phyloP scores from a whole-genome alignment of 495 filamentous ascomycete species.

The Sordaria brevicollis region DNA sequence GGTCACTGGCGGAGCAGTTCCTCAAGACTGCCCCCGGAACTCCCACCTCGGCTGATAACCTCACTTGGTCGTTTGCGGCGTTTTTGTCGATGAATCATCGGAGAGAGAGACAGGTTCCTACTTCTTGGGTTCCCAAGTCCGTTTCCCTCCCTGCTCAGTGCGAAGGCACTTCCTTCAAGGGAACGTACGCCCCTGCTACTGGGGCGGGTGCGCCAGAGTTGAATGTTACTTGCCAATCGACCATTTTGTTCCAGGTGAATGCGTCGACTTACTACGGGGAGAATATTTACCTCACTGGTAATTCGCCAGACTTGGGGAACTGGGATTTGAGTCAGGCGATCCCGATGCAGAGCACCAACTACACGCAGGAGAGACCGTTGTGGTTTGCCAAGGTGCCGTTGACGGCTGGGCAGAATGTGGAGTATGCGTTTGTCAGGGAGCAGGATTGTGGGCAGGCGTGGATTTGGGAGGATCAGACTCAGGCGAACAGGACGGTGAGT shows the following conservation, averaged over 20 bases:
- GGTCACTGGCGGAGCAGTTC: slow-evolving; percentile 51
- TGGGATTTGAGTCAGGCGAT: slow-evolving; percentile 43
- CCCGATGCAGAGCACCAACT: slow-evolving; percentile 41
- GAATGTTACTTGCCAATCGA: slow-evolving; percentile 40
- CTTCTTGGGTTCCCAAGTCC: slow-evolving; percentile 33
- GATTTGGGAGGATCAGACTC: slow-evolving; percentile 26
- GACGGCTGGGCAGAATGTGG: slow-evolving; percentile 19
- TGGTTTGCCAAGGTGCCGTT: slow-evolving; percentile 21
- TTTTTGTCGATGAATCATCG: slow-evolving; percentile 46
- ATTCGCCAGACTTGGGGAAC: slow-evolving; percentile 41
- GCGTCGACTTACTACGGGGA: slow-evolving; percentile 44
- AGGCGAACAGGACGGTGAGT: slow-evolving; percentile 13
- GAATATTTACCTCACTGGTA: slow-evolving; percentile 47
- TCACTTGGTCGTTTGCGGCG: slow-evolving; percentile 58
- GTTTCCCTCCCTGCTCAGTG: slow-evolving; percentile 42
- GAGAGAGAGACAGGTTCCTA: slow-evolving; percentile 33
- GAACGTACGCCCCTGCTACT: slow-evolving; percentile 46
- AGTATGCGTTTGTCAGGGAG: slow-evolving; percentile 28
- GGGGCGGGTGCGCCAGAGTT: slow-evolving; percentile 37
- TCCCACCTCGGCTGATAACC: slow-evolving; percentile 43
- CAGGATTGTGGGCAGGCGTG: slow-evolving; percentile 29
- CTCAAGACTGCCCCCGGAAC: slow-evolving; percentile 34
- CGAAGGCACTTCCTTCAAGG: slow-evolving; percentile 34
- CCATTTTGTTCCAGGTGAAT: slow-evolving; percentile 31
- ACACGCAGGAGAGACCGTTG: slow-evolving; percentile 31